Conservation (phyloP, 768 basidiomycete species). For the Leccinum rimulosum region DNA sequence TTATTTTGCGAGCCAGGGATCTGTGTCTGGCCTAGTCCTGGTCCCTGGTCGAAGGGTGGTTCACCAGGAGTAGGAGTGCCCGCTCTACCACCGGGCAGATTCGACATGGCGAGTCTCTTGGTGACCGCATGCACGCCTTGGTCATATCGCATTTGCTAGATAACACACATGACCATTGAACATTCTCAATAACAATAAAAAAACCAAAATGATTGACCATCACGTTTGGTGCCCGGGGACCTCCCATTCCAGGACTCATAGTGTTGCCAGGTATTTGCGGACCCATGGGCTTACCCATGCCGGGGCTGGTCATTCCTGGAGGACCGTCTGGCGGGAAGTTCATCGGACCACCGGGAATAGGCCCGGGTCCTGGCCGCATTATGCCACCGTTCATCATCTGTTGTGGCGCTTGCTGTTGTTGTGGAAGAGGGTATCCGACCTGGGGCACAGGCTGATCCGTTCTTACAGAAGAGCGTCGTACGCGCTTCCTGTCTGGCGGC, state of each 20-base stretch:
- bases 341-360: constrained; percentile 36
- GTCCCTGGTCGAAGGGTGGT: constrained; percentile 37
- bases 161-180: constrained; percentile 17
- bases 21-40: constrained; percentile 28
- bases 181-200: background rate
- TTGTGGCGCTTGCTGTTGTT: constrained; percentile 35
- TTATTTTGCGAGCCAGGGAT: constrained; percentile 34
- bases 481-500: constrained; percentile 55
- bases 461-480: constrained; percentile 46
- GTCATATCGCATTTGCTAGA: constrained; percentile 31
- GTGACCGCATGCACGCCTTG: constrained; percentile 38
- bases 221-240: constrained; percentile 26
- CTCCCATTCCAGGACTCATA: constrained; percentile 41
- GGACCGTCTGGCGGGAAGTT: constrained; percentile 32
- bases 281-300: constrained; percentile 33
- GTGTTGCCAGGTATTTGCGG: constrained; percentile 29
- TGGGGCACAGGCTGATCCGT: constrained; percentile 39
- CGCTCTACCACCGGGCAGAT: constrained; percentile 32
- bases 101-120: constrained; percentile 32
- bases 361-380: constrained; percentile 30
- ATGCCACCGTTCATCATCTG: constrained; percentile 41
- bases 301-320: constrained; percentile 29
- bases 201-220: constrained; percentile 21
- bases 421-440: constrained; percentile 17
- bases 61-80: constrained; percentile 45